These are phyloP conservation scores for Petunia axillaris DNA, from an alignment of 257 asterid genomes.

Conservation along the genomic window DNA sequence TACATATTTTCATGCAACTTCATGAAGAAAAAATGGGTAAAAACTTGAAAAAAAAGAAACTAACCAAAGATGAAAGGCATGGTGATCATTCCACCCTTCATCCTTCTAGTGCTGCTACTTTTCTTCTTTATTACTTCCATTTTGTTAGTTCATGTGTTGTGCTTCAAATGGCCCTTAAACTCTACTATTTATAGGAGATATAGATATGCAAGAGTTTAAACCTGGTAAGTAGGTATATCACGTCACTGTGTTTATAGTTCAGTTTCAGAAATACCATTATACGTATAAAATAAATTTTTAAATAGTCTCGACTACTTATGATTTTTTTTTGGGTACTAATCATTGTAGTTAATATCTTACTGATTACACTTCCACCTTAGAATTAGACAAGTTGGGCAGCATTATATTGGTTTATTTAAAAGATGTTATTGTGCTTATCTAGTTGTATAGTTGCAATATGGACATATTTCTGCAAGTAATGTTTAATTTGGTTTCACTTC, in stretches of 20 bases:
- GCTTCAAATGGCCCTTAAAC: slow-evolving; percentile 26
- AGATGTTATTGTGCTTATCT: not conserved
- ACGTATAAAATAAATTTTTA: not conserved
- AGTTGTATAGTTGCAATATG: not conserved
- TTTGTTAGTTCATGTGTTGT: slow-evolving; percentile 20
- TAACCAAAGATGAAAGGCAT: slow-evolving; percentile 95
- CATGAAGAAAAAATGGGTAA: not conserved
- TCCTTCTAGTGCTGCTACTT: slow-evolving; percentile 31
- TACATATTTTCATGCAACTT: no score
- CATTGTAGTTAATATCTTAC: not conserved
- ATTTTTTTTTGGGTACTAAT: not conserved
- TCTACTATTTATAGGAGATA: slow-evolving; percentile 54
- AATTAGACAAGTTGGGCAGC: not conserved
- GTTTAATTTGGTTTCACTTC: not conserved
- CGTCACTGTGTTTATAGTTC: not conserved
- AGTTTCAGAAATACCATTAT: not conserved
- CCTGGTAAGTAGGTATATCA: not conserved
- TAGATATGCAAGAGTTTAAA: not conserved
- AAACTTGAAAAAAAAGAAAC: slow-evolving; percentile 15
- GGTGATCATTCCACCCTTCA: slow-evolving; percentile 78
- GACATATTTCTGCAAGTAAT: not conserved
- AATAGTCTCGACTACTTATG: not conserved
- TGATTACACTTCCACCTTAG: not conserved
- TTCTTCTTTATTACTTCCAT: slow-evolving; percentile 44
- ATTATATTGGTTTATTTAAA: not conserved